Evolutionary conservation across 2,329 filamentous ascomycete genomes (phyloP).

Genomic region (Fusarium nodosum): DNA sequence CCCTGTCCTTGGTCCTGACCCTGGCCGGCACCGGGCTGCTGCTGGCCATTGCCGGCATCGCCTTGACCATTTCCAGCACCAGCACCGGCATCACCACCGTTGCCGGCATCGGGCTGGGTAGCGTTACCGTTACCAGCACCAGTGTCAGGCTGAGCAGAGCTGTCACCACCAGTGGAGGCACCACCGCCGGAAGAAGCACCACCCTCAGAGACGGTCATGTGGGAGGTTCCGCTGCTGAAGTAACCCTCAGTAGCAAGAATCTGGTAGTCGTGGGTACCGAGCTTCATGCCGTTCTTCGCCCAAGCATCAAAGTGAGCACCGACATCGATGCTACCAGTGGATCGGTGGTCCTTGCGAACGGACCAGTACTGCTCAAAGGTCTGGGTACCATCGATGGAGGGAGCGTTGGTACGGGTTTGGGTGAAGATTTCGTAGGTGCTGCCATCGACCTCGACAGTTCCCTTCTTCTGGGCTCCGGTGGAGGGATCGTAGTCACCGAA

Average conservation of each 20-base stretch:
- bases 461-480: slow-evolving; percentile 52
- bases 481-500: slow-evolving; percentile 53
- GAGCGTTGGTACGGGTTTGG: slow-evolving; percentile 56
- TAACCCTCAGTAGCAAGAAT: slow-evolving; percentile 69
- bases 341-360: slow-evolving; percentile 63
- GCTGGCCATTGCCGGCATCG: neutral
- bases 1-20: neutral
- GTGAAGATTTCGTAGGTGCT: slow-evolving; percentile 57
- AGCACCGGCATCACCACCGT: neutral
- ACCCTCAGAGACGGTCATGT: slow-evolving; percentile 58
- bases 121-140: neutral
- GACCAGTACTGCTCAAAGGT: slow-evolving; percentile 69
- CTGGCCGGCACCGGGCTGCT: slow-evolving; percentile 1
- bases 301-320: slow-evolving; percentile 68
- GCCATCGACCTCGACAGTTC: slow-evolving; percentile 54
- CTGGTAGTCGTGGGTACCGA: slow-evolving; percentile 67
- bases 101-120: neutral
- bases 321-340: slow-evolving; percentile 63
- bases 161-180: slow-evolving; percentile 2
- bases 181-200: slow-evolving; percentile 16
- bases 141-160: neutral
- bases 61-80: slow-evolving; percentile 1
- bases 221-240: slow-evolving; percentile 62
- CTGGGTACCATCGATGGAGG: slow-evolving; percentile 62
- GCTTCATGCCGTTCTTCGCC: slow-evolving; percentile 61